phyloP scores from a whole-genome alignment of 2,329 filamentous ascomycete genomes.

The Plenodomus biglobosus region DNA sequence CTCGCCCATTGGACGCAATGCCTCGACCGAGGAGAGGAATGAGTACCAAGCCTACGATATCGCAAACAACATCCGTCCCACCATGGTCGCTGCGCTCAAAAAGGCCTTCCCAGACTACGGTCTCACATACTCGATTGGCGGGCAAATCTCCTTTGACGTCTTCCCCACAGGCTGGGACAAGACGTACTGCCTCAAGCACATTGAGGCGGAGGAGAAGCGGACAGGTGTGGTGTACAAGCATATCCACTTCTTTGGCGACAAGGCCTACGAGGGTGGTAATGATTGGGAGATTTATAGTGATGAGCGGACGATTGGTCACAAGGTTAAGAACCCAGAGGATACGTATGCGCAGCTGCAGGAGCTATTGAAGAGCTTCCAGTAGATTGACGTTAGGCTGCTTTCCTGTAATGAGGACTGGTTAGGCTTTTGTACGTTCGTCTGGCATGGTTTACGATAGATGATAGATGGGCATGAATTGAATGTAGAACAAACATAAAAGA shows the following conservation, averaged over 20 bases:
- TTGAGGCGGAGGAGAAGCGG: constrained; percentile 72
- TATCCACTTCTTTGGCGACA: constrained; percentile 98
- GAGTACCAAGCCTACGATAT: constrained; percentile 83
- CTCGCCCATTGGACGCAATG: constrained; percentile 82
- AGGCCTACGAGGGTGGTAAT: constrained; percentile 87
- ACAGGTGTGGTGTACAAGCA: constrained; percentile 77
- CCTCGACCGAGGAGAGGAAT: constrained; percentile 73
- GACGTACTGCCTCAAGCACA: constrained; percentile 89
- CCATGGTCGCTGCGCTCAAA: constrained; percentile 74
- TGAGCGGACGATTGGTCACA: constrained; percentile 78
- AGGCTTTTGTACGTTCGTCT: too few species aligned
- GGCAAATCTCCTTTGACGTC: constrained; percentile 97
- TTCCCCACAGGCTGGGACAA: constrained; percentile 99
- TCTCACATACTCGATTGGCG: constrained; percentile 92
- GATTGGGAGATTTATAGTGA: constrained; percentile 94
- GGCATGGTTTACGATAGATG: too few species aligned
- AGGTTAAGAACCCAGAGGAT: constrained; percentile 78
- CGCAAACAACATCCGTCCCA: constrained; percentile 71
- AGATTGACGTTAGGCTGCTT: too few species aligned
- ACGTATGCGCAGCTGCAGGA: constrained; percentile 79
- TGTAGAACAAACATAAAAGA: too few species aligned
- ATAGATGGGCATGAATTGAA: too few species aligned
- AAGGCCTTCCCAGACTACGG: constrained; percentile 81
- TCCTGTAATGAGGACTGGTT: background rate
- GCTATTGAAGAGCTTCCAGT: constrained; percentile 59